These are phyloP conservation scores for Ganoderma boninense DNA, from an alignment of 1,284 basidiomycete genomes.

Conservation along the genomic window DNA sequence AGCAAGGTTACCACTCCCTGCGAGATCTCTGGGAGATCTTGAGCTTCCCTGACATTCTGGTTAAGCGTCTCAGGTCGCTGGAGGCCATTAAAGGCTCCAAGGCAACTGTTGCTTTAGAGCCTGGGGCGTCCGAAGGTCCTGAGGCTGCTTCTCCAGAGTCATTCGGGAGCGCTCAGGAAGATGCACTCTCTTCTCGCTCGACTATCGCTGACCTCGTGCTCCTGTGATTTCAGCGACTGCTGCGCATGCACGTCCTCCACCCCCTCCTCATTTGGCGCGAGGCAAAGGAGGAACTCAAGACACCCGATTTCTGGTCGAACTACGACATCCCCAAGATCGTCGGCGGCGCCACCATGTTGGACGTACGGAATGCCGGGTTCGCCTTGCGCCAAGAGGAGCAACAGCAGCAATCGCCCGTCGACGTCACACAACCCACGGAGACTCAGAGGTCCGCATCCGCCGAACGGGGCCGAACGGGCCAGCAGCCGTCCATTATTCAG, in stretches of 20 bases:
- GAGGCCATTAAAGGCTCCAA: too few relatives aligned
- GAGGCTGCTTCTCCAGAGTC: too few relatives aligned
- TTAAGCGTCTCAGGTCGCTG: too few relatives aligned
- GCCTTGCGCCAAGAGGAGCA: conserved; percentile 25
- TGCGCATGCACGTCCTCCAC: conserved; percentile 80
- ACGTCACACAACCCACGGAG: neutral
- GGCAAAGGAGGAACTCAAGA: conserved; percentile 67
- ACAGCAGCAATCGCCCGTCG: neutral
- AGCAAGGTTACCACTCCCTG: too few relatives aligned
- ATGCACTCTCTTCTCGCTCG: neutral
- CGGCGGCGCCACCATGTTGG: conserved; percentile 77
- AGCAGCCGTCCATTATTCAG: conserved; percentile 13
- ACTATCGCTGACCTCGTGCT: conserved; percentile 7
- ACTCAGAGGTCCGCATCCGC: neutral
- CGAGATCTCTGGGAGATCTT: too few relatives aligned
- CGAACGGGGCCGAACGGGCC: neutral
- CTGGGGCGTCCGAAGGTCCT: too few relatives aligned
- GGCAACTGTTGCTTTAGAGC: too few relatives aligned
- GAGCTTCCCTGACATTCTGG: too few relatives aligned
- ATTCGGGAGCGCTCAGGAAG: too few relatives aligned
- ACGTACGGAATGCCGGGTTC: conserved; percentile 63
- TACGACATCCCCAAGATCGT: conserved; percentile 74
- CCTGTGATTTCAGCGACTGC: conserved; percentile 57
- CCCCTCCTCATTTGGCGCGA: conserved; percentile 76
- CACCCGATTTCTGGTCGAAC: conserved; percentile 71